These are phyloP conservation scores for Apophysomyces variabilis DNA, from an alignment of 371 early-diverging fungal genomes.

Conservation along the genomic window DNA sequence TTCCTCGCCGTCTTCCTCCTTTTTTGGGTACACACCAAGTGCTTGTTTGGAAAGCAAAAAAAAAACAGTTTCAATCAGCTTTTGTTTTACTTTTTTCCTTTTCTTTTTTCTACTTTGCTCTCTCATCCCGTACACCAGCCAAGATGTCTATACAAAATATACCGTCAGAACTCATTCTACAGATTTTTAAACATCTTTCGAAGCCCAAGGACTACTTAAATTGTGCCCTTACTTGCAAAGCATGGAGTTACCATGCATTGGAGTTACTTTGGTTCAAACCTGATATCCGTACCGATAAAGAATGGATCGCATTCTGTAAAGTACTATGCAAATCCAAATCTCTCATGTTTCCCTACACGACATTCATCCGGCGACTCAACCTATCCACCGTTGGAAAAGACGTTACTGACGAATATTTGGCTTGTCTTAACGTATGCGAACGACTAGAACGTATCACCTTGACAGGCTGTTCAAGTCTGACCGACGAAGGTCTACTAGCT, in stretches of 20 bases:
- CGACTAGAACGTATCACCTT: slow-evolving; percentile 66
- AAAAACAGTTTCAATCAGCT: slow-evolving; percentile 11
- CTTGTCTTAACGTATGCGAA: slow-evolving; percentile 46
- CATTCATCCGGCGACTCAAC: slow-evolving; percentile 65
- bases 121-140: background rate
- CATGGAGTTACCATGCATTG: slow-evolving; percentile 53
- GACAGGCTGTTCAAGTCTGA: slow-evolving; percentile 54
- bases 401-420: slow-evolving; percentile 47
- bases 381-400: slow-evolving; percentile 54
- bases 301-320: slow-evolving; percentile 34
- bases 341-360: slow-evolving; percentile 51
- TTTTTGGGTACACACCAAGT: slow-evolving; percentile 20
- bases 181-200: slow-evolving; percentile 49
- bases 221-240: slow-evolving; percentile 48
- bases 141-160: slow-evolving; percentile 32
- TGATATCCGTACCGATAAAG: slow-evolving; percentile 24
- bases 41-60: slow-evolving; percentile 7
- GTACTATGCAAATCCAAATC: slow-evolving; percentile 22
- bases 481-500: slow-evolving; percentile 46
- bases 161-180: slow-evolving; percentile 52
- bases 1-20: slow-evolving; percentile 17
- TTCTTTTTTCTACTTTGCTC: slow-evolving; percentile 11
- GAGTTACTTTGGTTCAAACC: slow-evolving; percentile 61
- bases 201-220: slow-evolving; percentile 41
- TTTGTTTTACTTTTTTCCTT: slow-evolving; percentile 15